phyloP scores from a whole-genome alignment of 768 basidiomycete species.

The Coprinopsis marcescibilis region DNA sequence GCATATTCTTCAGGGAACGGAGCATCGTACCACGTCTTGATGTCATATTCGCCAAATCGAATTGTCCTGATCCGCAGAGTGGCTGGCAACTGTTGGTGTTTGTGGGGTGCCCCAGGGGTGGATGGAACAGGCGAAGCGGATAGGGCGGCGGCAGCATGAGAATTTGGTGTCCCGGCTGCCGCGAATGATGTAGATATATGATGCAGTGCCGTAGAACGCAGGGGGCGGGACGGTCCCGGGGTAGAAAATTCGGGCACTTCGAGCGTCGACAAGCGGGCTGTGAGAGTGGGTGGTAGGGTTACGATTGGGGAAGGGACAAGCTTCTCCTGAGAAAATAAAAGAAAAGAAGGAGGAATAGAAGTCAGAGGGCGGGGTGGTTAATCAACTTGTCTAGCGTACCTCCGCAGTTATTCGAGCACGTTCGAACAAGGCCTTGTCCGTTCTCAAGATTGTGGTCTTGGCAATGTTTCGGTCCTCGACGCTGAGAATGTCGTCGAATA shows the following conservation, averaged over 20 bases:
- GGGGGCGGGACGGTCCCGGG: conserved; percentile 54
- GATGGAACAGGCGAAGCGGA: conserved; percentile 39
- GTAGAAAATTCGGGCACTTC: conserved; percentile 21
- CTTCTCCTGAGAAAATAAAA: conserved; percentile 35
- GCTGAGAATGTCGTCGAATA: conserved; percentile 81
- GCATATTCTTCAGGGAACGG: conserved; percentile 98
- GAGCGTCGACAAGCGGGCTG: conserved; percentile 1
- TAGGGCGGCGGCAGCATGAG: too few relatives aligned
- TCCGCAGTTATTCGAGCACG: conserved; percentile 68
- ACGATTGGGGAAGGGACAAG: conserved; percentile 39
- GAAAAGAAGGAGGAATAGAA: not conserved
- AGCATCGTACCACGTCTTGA: conserved; percentile 98
- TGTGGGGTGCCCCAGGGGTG: conserved; percentile 29
- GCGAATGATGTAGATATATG: conserved; percentile 20
- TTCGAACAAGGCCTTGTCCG: conserved; percentile 71
- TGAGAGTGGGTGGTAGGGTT: conserved; percentile 22
- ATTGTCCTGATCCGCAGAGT: conserved; percentile 77
- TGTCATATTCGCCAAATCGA: conserved; percentile 86
- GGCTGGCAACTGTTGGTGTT: conserved; percentile 25
- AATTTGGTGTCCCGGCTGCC: conserved; percentile 17
- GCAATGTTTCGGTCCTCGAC: conserved; percentile 65
- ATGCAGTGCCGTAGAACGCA: conserved; percentile 52
- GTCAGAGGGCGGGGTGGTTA: not conserved
- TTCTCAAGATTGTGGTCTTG: conserved; percentile 54
- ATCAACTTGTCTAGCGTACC: conserved; percentile 35